Evolutionary conservation across 176 grass and related monocot genomes (phyloP).

Genomic region (Paspalum vaginatum): DNA sequence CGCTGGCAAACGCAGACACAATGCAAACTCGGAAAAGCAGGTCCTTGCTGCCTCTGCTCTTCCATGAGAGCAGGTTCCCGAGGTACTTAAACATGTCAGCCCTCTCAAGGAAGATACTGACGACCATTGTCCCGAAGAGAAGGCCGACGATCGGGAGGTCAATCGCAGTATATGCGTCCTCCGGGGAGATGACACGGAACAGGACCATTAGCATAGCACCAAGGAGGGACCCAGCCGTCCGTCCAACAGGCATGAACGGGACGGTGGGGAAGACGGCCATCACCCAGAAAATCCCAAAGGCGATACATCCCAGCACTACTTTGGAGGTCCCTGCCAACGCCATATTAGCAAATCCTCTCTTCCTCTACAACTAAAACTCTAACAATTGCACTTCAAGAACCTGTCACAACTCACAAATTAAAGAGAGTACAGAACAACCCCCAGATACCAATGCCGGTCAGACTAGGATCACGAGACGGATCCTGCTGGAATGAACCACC

Average conservation of each 20-base stretch:
- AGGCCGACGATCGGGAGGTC: conserved; percentile 78
- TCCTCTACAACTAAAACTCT: conserved; percentile 46
- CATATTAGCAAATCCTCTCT: conserved; percentile 56
- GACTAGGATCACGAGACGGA: conserved; percentile 16
- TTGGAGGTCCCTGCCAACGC: conserved; percentile 61
- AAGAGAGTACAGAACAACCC: conserved; percentile 38
- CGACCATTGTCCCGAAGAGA: conserved; percentile 82
- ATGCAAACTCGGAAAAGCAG: conserved; percentile 72
- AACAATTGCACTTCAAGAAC: conserved; percentile 63
- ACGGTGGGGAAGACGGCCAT: conserved; percentile 80
- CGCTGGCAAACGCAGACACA: conserved; percentile 65
- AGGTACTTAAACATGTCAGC: conserved; percentile 82
- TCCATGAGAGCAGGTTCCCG: conserved; percentile 69
- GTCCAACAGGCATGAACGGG: conserved; percentile 74
- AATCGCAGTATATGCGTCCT: conserved; percentile 69
- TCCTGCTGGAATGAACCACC: conserved; percentile 3
- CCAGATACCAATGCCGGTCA: conserved; percentile 43
- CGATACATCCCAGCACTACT: conserved; percentile 77
- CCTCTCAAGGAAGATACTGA: conserved; percentile 72
- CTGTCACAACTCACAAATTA: conserved; percentile 29
- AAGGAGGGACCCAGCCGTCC: conserved; percentile 79
- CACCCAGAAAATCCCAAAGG: conserved; percentile 84
- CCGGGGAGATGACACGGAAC: conserved; percentile 66
- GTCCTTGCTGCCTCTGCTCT: conserved; percentile 72
- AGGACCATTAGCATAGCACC: conserved; percentile 80